Evolutionary conservation across 2,329 filamentous ascomycete species (phyloP).

Genomic region (Cryphonectria carpinicola): DNA sequence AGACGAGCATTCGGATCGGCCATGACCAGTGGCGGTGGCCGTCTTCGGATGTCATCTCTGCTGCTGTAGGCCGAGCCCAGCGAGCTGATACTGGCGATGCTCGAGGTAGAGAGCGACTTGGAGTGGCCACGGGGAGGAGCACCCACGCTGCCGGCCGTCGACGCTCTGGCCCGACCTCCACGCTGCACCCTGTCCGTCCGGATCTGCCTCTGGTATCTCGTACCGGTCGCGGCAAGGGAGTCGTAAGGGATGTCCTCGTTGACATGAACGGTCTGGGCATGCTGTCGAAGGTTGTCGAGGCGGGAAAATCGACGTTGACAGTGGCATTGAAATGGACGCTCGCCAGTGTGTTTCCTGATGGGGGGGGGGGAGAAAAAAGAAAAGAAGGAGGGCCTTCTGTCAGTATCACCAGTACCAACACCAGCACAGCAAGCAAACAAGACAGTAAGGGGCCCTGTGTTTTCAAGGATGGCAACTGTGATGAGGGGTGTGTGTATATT

Average conservation of each 20-base stretch:
- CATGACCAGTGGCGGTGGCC: constrained; percentile 84
- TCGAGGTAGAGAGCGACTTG: constrained; percentile 84
- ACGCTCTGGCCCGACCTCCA: constrained; percentile 72
- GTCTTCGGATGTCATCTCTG: constrained; percentile 69
- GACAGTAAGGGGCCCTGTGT: constrained; percentile 1
- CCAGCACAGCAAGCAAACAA: background rate
- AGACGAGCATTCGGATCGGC: constrained; percentile 68
- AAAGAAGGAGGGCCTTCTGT: background rate
- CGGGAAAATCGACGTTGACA: constrained; percentile 92
- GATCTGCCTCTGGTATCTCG: constrained; percentile 89
- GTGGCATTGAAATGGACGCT: constrained; percentile 95
- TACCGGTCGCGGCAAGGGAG: constrained; percentile 89
- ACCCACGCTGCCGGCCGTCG: constrained; percentile 74
- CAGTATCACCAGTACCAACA: background rate
- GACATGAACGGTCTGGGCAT: constrained; percentile 96
- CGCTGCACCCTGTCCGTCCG: constrained; percentile 82
- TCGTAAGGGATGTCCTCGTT: constrained; percentile 96
- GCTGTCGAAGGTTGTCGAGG: constrained; percentile 92
- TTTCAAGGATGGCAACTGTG: background rate
- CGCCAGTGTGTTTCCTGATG: constrained; percentile 89
- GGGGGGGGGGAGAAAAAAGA: background rate
- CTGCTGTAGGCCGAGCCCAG: constrained; percentile 66
- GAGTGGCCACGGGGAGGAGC: constrained; percentile 78
- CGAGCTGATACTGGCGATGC: constrained; percentile 76
- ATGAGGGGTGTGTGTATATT: constrained; percentile 3